Evolutionary conservation across 2,329 filamentous ascomycete species (phyloP).

Genomic region (Pyricularia pennisetigena): DNA sequence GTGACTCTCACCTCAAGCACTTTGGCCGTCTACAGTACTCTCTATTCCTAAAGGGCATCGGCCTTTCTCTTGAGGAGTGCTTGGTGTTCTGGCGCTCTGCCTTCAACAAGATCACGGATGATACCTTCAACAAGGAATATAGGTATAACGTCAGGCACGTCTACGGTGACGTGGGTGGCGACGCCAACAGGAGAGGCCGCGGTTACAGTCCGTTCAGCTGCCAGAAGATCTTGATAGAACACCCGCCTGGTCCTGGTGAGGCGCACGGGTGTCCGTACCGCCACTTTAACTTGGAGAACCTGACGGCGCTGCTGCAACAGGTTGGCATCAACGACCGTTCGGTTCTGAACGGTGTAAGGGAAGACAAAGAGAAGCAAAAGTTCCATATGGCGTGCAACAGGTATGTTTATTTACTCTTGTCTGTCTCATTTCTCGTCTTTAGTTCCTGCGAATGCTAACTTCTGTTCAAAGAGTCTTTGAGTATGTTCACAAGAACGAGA

Average conservation of each 20-base stretch:
- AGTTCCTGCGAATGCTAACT: constrained; percentile 8
- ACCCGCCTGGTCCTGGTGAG: constrained; percentile 77
- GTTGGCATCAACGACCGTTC: constrained; percentile 72
- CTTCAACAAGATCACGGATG: constrained; percentile 83
- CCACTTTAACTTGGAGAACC: constrained; percentile 83
- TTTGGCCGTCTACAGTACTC: constrained; percentile 90
- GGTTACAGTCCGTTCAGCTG: constrained; percentile 91
- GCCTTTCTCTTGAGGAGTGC: constrained; percentile 82
- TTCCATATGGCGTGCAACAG: constrained; percentile 95
- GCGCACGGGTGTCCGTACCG: constrained; percentile 94
- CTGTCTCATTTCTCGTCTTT: neutral
- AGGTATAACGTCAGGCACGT: constrained; percentile 91
- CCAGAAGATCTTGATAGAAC: constrained; percentile 88
- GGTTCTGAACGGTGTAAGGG: constrained; percentile 69
- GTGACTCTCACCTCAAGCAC: constrained; percentile 87
- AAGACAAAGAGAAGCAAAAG: constrained; percentile 80
- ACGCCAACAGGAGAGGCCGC: constrained; percentile 73
- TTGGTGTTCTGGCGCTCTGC: constrained; percentile 82
- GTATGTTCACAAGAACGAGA: constrained; percentile 67
- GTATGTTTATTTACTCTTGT: constrained; percentile 27
- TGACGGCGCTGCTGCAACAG: constrained; percentile 63
- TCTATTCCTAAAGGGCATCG: constrained; percentile 93
- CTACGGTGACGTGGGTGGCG: constrained; percentile 92
- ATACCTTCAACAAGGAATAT: constrained; percentile 96
- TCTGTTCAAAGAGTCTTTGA: constrained; percentile 64